These are phyloP conservation scores for Teunomyces aglyptinius DNA, from an alignment of 805 yeast genomes.

Conservation along the genomic window DNA sequence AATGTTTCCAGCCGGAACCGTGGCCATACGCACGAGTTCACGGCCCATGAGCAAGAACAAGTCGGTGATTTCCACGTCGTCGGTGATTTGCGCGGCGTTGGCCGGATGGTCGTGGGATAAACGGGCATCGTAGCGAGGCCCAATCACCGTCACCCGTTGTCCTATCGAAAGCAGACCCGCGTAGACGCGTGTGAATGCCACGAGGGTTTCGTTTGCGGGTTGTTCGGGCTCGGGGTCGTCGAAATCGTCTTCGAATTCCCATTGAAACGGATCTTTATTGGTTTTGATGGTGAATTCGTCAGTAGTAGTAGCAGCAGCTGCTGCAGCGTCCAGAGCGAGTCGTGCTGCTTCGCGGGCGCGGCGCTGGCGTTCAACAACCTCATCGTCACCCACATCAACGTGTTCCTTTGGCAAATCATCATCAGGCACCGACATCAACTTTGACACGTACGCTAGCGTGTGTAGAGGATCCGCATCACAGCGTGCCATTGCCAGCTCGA, in stretches of 20 bases:
- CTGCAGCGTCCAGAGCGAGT: constrained; percentile 57
- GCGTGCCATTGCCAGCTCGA: constrained; percentile 54
- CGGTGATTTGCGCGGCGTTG: too few relatives aligned
- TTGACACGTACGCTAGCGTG: constrained; percentile 75
- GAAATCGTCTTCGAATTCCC: constrained; percentile 51
- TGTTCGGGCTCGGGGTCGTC: constrained; percentile 38
- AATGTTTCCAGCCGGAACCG: constrained; percentile 92
- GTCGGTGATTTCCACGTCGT: constrained; percentile 55
- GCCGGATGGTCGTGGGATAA: too few relatives aligned
- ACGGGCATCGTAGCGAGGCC: constrained; percentile 81
- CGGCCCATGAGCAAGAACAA: constrained; percentile 89
- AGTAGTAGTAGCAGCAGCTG: constrained; percentile 7
- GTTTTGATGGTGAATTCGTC: constrained; percentile 11
- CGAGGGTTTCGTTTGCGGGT: constrained; percentile 61
- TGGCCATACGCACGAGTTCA: constrained; percentile 71
- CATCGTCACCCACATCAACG: too few relatives aligned
- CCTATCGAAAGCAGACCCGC: constrained; percentile 82
- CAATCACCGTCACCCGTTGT: constrained; percentile 69
- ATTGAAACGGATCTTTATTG: constrained; percentile 38
- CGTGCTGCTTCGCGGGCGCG: constrained; percentile 65
- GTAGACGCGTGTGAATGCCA: constrained; percentile 87
- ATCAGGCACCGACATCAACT: constrained; percentile 82
- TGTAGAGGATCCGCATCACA: constrained; percentile 70
- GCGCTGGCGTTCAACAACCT: constrained; percentile 52
- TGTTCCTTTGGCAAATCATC: constrained; percentile 63